Percentiles rank a stretch among this genome's conserved stretches.
These are phyloP conservation scores for Gossypium raimondii DNA, from an alignment of 345 rosid species.

Conservation along the genomic window DNA sequence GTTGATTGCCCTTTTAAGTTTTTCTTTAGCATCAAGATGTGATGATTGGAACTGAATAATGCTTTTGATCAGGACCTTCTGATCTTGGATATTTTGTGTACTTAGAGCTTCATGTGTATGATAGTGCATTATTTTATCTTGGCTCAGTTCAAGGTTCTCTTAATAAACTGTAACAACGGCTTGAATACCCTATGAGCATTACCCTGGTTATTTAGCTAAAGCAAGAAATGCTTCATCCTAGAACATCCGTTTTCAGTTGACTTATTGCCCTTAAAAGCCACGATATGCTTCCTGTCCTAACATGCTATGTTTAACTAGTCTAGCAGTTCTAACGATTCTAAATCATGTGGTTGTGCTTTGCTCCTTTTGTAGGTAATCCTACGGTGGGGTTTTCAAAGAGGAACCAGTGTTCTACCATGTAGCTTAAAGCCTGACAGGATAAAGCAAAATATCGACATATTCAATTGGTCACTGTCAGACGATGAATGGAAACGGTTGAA, in stretches of 20 bases:
- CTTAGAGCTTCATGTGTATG: background rate
- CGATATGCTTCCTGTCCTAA: background rate
- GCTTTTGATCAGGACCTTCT: background rate
- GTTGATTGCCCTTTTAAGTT: background rate
- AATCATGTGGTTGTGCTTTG: background rate
- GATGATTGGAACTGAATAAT: background rate
- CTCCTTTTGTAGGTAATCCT: constrained; percentile 38
- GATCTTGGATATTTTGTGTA: background rate
- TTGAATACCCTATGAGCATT: background rate
- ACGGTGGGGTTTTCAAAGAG: constrained; percentile 62
- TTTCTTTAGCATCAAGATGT: background rate
- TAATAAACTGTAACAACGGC: background rate
- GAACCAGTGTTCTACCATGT: constrained; percentile 61
- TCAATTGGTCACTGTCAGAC: constrained; percentile 44
- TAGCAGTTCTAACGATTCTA: background rate
- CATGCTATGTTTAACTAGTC: background rate
- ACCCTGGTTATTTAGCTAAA: background rate
- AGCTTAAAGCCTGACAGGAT: constrained; percentile 52
- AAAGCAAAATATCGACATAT: constrained; percentile 46
- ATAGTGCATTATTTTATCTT: background rate
- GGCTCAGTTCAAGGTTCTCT: background rate
- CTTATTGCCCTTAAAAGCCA: constrained; percentile 1
- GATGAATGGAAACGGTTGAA: constrained; percentile 44
- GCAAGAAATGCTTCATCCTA: background rate
- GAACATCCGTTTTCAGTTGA: background rate